These are phyloP conservation scores for Talaromyces funiculosus DNA, from an alignment of 2,329 filamentous ascomycete species.

Conservation along the genomic window DNA sequence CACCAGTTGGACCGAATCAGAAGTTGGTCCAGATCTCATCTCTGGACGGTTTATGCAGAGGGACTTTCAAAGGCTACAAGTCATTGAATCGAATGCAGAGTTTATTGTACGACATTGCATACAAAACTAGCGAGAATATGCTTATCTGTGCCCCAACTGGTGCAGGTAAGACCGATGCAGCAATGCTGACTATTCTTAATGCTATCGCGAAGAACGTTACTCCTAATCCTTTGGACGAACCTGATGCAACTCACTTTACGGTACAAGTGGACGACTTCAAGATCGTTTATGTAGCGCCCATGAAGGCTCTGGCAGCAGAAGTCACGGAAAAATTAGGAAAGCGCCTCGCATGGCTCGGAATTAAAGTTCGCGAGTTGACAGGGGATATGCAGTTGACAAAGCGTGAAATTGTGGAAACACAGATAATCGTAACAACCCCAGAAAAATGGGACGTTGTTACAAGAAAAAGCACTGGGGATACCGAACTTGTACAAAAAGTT, in stretches of 20 bases:
- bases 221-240: conserved; percentile 72
- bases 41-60: conserved; percentile 80
- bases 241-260: conserved; percentile 67
- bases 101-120: conserved; percentile 88
- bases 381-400: conserved; percentile 99
- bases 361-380: conserved; percentile 88
- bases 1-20: conserved; percentile 62
- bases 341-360: conserved; percentile 85
- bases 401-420: conserved; percentile 87
- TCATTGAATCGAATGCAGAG: conserved; percentile 96
- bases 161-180: conserved; percentile 97
- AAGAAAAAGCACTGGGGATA: conserved; percentile 92
- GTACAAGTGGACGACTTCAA: conserved; percentile 90
- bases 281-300: conserved; percentile 96
- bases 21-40: conserved; percentile 73
- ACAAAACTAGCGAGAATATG: conserved; percentile 97
- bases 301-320: conserved; percentile 97
- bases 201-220: conserved; percentile 78
- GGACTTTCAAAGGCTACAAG: conserved; percentile 94
- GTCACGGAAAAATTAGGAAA: conserved; percentile 92
- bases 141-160: conserved; percentile 95
- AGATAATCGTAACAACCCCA: conserved; percentile 96
- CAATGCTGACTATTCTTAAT: conserved; percentile 92
- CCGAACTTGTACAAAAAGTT: conserved; percentile 95
- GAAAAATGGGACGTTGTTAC: conserved; percentile 99